Percentiles rank a stretch among this genome's conserved stretches.
These are phyloP conservation scores for Suillus variegatus DNA, from an alignment of 768 basidiomycete species.

Conservation along the genomic window DNA sequence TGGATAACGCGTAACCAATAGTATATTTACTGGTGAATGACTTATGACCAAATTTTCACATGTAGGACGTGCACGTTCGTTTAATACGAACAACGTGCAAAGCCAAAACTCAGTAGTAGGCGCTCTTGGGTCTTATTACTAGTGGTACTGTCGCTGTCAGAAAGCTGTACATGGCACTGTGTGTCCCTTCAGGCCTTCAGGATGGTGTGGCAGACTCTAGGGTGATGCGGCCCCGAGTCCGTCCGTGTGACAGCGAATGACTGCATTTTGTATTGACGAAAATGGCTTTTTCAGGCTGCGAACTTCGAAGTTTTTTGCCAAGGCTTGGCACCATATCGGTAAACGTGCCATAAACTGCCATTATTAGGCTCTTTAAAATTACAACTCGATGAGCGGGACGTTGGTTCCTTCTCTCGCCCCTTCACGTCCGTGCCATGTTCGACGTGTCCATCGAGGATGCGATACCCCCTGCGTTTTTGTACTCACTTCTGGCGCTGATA, in stretches of 20 bases:
- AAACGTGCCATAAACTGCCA: conserved; percentile 3
- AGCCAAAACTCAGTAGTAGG: not conserved
- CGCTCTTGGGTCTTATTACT: not conserved
- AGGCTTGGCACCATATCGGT: not conserved
- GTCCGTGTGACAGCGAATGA: too few species aligned
- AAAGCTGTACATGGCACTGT: not conserved
- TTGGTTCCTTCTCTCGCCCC: conserved; percentile 1
- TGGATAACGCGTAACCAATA: too few species aligned
- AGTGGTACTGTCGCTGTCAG: not conserved
- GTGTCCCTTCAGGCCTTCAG: not conserved
- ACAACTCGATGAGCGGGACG: not conserved
- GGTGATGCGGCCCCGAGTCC: not conserved
- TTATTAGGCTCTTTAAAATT: not conserved
- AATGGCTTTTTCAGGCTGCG: too few species aligned
- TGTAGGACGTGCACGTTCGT: not conserved
- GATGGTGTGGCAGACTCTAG: not conserved
- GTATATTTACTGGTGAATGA: too few species aligned
- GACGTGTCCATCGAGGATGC: conserved; percentile 1
- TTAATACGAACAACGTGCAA: not conserved
- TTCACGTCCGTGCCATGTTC: not conserved
- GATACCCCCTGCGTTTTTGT: conserved; percentile 22
- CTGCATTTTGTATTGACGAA: too few species aligned
- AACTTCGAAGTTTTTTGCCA: too few species aligned
- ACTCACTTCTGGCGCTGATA: conserved; percentile 19
- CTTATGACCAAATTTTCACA: not conserved